phyloP scores from a whole-genome alignment of 768 basidiomycete species.

The Daedalea quercina region DNA sequence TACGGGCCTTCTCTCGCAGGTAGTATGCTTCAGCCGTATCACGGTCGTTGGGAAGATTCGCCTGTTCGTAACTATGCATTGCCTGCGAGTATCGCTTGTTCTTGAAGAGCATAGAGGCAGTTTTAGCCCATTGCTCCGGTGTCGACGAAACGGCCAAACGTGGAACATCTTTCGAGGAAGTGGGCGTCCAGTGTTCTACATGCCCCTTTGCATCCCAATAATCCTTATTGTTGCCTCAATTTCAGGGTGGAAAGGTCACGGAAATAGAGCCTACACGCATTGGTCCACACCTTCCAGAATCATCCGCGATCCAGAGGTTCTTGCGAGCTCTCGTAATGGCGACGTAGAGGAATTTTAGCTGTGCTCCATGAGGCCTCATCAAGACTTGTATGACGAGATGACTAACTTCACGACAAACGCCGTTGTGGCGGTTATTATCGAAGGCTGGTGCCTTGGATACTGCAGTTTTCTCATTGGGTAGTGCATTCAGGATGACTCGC shows the following conservation, averaged over 20 bases:
- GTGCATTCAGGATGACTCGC: constrained; percentile 47
- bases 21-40: constrained; percentile 46
- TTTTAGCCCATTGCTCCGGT: constrained; percentile 37
- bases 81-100: constrained; percentile 46
- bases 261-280: constrained; percentile 38
- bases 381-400: not conserved
- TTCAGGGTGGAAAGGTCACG: no score
- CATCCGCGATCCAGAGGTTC: constrained; percentile 66
- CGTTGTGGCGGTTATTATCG: constrained; percentile 42
- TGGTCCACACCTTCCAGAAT: constrained; percentile 47
- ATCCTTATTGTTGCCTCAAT: constrained; percentile 26
- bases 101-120: constrained; percentile 33
- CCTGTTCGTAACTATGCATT: constrained; percentile 46
- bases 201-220: constrained; percentile 42
- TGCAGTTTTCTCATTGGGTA: constrained; percentile 17
- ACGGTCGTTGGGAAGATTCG: constrained; percentile 34
- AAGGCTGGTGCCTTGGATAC: constrained; percentile 36
- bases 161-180: constrained; percentile 39
- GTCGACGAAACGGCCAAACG: constrained; percentile 50
- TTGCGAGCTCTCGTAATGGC: constrained; percentile 65
- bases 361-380: no score
- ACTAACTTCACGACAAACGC: constrained; percentile 52
- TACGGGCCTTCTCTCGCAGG: constrained; percentile 44
- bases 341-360: constrained; percentile 68
- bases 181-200: constrained; percentile 41